These are phyloP conservation scores for Phytopythium chamaehyphon DNA, from an alignment of 352 stramenopile genomes.

Conservation along the genomic window DNA sequence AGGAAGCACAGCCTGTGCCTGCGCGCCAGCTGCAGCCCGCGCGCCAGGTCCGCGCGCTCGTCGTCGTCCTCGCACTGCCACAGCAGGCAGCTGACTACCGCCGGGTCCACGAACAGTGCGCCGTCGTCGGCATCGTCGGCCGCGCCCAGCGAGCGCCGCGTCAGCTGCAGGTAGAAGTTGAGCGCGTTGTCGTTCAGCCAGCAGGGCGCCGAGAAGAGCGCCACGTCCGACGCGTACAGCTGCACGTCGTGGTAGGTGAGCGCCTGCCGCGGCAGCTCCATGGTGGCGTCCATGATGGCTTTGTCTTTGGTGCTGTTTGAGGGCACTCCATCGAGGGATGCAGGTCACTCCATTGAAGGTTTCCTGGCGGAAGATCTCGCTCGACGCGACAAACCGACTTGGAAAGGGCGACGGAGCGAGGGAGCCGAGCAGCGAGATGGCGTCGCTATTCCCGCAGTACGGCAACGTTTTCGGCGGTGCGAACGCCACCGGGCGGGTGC, in stretches of 20 bases:
- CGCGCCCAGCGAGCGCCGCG: slow-evolving; percentile 38
- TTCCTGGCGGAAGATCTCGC: slow-evolving; percentile 8
- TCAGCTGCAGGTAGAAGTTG: slow-evolving; percentile 81
- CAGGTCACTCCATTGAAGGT: too few species aligned
- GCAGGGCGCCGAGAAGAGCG: slow-evolving; percentile 46
- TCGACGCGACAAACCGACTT: slow-evolving; percentile 2
- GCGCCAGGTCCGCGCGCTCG: slow-evolving; percentile 60
- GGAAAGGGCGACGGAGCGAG: slow-evolving; percentile 9
- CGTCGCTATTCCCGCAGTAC: slow-evolving; percentile 78
- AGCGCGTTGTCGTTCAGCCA: slow-evolving; percentile 86
- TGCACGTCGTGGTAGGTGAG: slow-evolving; percentile 80
- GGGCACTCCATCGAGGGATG: too few species aligned
- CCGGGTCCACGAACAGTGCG: slow-evolving; percentile 70
- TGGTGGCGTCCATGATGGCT: slow-evolving; percentile 20
- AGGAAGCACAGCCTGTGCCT: slow-evolving; percentile 55
- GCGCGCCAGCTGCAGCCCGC: slow-evolving; percentile 27
- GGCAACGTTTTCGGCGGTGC: slow-evolving; percentile 73
- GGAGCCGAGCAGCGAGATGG: slow-evolving; percentile 14
- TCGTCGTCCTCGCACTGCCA: slow-evolving; percentile 82
- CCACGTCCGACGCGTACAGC: slow-evolving; percentile 77
- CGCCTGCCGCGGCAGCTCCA: too few species aligned
- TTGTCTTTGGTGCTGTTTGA: too few species aligned
- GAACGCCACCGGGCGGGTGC: slow-evolving; percentile 44
- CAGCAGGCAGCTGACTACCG: slow-evolving; percentile 76
- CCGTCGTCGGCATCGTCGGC: slow-evolving; percentile 6